These are phyloP conservation scores for Aciculoconidium aculeatum DNA, from an alignment of 805 yeast genomes.

Conservation along the genomic window DNA sequence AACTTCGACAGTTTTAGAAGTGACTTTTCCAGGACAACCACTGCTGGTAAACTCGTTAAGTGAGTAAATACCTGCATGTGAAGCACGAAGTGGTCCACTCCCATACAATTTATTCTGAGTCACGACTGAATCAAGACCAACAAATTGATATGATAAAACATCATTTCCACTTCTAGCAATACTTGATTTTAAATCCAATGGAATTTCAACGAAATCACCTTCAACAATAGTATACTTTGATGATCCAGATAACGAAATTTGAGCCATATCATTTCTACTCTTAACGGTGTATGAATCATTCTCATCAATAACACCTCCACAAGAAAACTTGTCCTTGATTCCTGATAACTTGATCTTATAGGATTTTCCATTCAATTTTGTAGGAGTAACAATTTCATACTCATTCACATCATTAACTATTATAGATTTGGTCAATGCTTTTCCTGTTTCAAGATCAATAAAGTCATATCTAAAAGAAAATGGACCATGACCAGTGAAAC, in stretches of 20 bases:
- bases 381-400: constrained; percentile 47
- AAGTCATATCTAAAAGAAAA: constrained; percentile 66
- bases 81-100: constrained; percentile 22
- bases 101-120: too few relatives aligned
- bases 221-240: constrained; percentile 41
- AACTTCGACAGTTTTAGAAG: constrained; percentile 15
- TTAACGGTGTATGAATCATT: constrained; percentile 50
- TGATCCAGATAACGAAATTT: constrained; percentile 17
- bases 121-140: constrained; percentile 14
- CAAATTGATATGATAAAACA: constrained; percentile 25
- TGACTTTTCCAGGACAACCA: constrained; percentile 41
- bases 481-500: constrained; percentile 76
- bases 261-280: constrained; percentile 68
- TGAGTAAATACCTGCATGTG: constrained; percentile 38
- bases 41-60: constrained; percentile 34
- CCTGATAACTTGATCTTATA: constrained; percentile 59
- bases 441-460: constrained; percentile 35
- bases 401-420: constrained; percentile 33
- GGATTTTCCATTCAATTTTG: constrained; percentile 62
- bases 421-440: constrained; percentile 18
- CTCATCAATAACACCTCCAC: constrained; percentile 64
- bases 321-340: constrained; percentile 69
- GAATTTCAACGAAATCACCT: constrained; percentile 55
- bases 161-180: constrained; percentile 25
- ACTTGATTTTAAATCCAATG: constrained; percentile 37